These are phyloP conservation scores for Podospora fimiseda DNA, from an alignment of 495 filamentous ascomycete genomes.

Conservation along the genomic window DNA sequence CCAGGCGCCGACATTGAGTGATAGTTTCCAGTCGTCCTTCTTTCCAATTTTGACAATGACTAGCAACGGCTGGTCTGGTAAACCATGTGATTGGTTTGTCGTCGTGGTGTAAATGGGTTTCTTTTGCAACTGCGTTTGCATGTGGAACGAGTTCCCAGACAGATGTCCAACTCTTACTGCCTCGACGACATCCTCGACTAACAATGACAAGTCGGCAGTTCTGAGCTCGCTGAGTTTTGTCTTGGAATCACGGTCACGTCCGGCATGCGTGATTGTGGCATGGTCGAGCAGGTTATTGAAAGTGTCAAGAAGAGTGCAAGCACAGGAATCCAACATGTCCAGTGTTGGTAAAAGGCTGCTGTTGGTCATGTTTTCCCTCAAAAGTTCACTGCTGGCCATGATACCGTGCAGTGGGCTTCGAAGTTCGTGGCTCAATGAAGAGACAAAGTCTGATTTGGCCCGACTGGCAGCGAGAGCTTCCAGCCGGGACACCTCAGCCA, in stretches of 20 bases:
- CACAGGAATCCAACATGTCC: slow-evolving; percentile 68
- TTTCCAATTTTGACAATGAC: slow-evolving; percentile 32
- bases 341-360: slow-evolving; percentile 56
- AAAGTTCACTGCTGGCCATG: slow-evolving; percentile 63
- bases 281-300: slow-evolving; percentile 46
- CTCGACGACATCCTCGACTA: slow-evolving; percentile 41
- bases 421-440: slow-evolving; percentile 70
- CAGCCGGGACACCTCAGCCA: slow-evolving; percentile 53
- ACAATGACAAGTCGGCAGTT: slow-evolving; percentile 24
- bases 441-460: slow-evolving; percentile 64
- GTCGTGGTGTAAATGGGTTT: slow-evolving; percentile 14
- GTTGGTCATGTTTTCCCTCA: slow-evolving; percentile 49
- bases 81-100: neutral
- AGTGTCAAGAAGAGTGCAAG: slow-evolving; percentile 56
- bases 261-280: slow-evolving; percentile 47
- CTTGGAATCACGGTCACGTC: slow-evolving; percentile 41
- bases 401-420: slow-evolving; percentile 74
- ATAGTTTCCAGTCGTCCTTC: slow-evolving; percentile 28
- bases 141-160: slow-evolving; percentile 23
- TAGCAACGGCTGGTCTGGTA: slow-evolving; percentile 18
- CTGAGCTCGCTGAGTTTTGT: slow-evolving; percentile 47
- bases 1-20: slow-evolving; percentile 38
- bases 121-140: neutral
- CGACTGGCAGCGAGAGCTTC: slow-evolving; percentile 36
- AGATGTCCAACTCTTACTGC: slow-evolving; percentile 35